phyloP scores from a whole-genome alignment of 805 yeast species.

The Hagleromyces aurorensis region DNA sequence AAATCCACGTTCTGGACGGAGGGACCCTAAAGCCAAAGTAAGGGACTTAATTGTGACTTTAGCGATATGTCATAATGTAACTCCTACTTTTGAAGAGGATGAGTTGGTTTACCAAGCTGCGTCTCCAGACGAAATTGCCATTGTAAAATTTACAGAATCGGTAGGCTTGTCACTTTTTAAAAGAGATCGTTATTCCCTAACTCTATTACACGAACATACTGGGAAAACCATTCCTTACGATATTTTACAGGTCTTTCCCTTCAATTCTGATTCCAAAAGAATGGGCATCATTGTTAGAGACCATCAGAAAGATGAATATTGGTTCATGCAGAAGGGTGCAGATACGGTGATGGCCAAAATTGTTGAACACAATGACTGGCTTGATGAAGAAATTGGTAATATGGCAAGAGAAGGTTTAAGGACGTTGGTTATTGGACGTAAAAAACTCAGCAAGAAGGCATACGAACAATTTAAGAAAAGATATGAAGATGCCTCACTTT shows the following conservation, averaged over 20 bases:
- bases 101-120: conserved; percentile 88
- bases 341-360: conserved; percentile 86
- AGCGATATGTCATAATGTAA: conserved; percentile 95
- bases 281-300: conserved; percentile 87
- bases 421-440: conserved; percentile 89
- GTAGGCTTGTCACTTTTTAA: conserved; percentile 76
- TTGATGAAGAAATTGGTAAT: conserved; percentile 93
- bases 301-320: conserved; percentile 52
- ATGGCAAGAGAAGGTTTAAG: conserved; percentile 98
- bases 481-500: conserved; percentile 64
- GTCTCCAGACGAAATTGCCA: conserved; percentile 97
- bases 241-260: conserved; percentile 81
- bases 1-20: conserved; percentile 35
- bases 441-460: conserved; percentile 45
- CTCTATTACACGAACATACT: conserved; percentile 55
- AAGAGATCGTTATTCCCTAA: conserved; percentile 73
- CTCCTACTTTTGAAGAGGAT: conserved; percentile 82
- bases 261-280: conserved; percentile 89
- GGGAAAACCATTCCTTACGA: conserved; percentile 48
- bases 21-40: conserved; percentile 68
- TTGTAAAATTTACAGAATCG: conserved; percentile 80
- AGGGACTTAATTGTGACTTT: conserved; percentile 74
- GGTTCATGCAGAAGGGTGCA: conserved; percentile 93
- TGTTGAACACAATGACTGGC: conserved; percentile 86
- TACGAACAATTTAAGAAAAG: conserved; percentile 58